phyloP scores from a whole-genome alignment of 2,329 filamentous ascomycete species.

The Keithomyces neogunnii region DNA sequence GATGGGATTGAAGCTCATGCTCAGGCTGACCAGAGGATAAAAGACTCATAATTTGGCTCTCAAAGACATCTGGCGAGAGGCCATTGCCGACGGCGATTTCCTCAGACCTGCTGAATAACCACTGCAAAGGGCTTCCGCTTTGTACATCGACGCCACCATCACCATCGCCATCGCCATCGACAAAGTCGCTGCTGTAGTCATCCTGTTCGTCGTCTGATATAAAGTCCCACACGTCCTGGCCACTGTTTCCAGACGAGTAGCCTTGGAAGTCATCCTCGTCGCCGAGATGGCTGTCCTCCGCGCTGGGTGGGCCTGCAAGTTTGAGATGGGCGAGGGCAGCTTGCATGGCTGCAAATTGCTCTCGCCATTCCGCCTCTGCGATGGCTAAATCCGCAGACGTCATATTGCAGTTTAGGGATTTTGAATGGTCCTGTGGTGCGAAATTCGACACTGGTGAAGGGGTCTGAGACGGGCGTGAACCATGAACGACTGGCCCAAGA shows the following conservation, averaged over 20 bases:
- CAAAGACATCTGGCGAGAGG: slow-evolving; percentile 60
- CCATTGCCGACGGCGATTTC: slow-evolving; percentile 59
- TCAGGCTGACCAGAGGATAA: slow-evolving; percentile 61
- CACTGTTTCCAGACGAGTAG: slow-evolving; percentile 49
- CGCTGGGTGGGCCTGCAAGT: slow-evolving; percentile 33
- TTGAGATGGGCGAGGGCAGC: slow-evolving; percentile 69
- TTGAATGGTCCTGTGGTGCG: background rate
- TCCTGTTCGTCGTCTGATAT: slow-evolving; percentile 69
- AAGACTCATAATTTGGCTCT: slow-evolving; percentile 68
- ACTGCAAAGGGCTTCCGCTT: slow-evolving; percentile 47
- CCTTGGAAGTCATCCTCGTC: slow-evolving; percentile 56
- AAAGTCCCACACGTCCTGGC: slow-evolving; percentile 88
- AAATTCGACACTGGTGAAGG: background rate
- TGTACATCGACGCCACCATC: slow-evolving; percentile 19
- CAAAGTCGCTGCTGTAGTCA: slow-evolving; percentile 56
- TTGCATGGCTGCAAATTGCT: slow-evolving; percentile 79
- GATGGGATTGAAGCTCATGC: slow-evolving; percentile 81
- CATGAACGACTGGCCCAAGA: too few relatives aligned
- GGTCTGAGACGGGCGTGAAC: background rate
- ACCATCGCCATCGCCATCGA: slow-evolving; percentile 43
- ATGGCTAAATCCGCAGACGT: slow-evolving; percentile 25
- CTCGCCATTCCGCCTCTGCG: slow-evolving; percentile 64
- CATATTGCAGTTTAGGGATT: slow-evolving; percentile 17
- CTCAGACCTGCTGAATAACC: slow-evolving; percentile 64
- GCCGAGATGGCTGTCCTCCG: slow-evolving; percentile 37